phyloP scores from a whole-genome alignment of 139 green algal species.

The Astrephomene gubernaculifera region DNA sequence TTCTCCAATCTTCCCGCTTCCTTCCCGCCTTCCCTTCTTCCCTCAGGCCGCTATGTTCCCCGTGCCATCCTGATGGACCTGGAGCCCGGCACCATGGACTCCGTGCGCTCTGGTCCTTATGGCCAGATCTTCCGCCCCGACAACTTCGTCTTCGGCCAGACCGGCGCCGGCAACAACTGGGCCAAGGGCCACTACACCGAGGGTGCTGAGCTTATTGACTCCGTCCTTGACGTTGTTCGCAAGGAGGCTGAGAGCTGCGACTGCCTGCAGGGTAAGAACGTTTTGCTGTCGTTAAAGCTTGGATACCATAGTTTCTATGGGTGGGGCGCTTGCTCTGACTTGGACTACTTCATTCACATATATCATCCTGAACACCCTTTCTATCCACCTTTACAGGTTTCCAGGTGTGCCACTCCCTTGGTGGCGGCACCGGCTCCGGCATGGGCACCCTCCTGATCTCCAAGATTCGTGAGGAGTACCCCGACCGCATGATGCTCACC shows the following conservation, averaged over 20 bases:
- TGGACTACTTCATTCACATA: too few relatives aligned
- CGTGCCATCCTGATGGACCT: constrained; percentile 96
- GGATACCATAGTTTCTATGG: too few relatives aligned
- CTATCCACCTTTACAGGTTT: constrained; percentile 89
- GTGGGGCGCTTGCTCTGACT: too few relatives aligned
- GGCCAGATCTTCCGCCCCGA: constrained; percentile 93
- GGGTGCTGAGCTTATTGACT: constrained; percentile 98
- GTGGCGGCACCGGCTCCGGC: constrained; percentile 96
- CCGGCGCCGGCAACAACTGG: constrained; percentile 99
- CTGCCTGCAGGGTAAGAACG: constrained; percentile 96
- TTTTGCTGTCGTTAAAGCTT: neutral
- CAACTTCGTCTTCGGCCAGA: constrained; percentile 94
- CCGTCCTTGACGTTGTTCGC: constrained; percentile 96
- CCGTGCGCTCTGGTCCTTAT: constrained; percentile 90
- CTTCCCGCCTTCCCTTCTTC: too few relatives aligned
- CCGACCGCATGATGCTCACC: constrained; percentile 99
- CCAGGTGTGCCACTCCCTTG: constrained; percentile 97
- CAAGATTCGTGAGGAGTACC: constrained; percentile 99
- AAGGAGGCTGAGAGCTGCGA: constrained; percentile 99
- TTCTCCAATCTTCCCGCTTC: neutral
- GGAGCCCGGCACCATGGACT: constrained; percentile 92
- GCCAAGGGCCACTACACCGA: constrained; percentile 99
- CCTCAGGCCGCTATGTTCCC: constrained; percentile 91
- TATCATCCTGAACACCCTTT: too few relatives aligned
- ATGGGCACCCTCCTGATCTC: constrained; percentile 99